Evolutionary conservation across 768 basidiomycete genomes (phyloP), one percentile per base, ranked within the genome.

Genomic region (Lactifluus pinguis): DNA sequence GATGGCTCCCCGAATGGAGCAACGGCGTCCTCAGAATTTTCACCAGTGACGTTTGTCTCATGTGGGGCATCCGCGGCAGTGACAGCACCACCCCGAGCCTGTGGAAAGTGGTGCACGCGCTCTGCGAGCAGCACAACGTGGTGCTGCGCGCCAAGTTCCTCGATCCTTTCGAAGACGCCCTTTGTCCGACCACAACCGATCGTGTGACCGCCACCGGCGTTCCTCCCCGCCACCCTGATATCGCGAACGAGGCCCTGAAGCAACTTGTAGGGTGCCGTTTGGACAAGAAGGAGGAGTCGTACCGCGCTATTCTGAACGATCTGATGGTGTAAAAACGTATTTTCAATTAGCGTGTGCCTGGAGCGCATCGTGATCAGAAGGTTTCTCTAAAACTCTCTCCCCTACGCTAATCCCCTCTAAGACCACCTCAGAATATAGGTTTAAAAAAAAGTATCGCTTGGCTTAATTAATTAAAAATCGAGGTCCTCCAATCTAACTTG

Each of bases 1-100:
- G 59, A 3, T 60, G 53, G 59, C 38, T 60, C 29, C 47, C 53
- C 6, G 39, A 14, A 21, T 60, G 59, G 59, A 53, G 13, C 7
- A 14, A 6, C 6, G 17, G 30, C 39, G 21, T 41, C 17, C 7
- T 60, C 39, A 14, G 13, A 2, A 47, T 60, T 9, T 21, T 13
- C 19, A 55, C 59, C 10, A 55, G 34, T 19, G 53, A 60, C 48
- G 21, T 42, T 48, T 38, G 53, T 21, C 10, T 60, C 7, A 41
- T 36, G 48, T 42, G 59, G 48, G 59, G 53, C 6, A 11, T 60
- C 38, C 32, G 53, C 6, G 32, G 39, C 3, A n/a, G 25, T 25
- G 25, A 25, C 25, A 25, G 25, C 25, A n/a, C 6, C 21, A 19
- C 47, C 25, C 41, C 53, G 6, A 39, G 47, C 4, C 25, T 13